Base-by-base conservation (phyloP, 805 yeast species). In the Komagataella pastoris region DNA sequence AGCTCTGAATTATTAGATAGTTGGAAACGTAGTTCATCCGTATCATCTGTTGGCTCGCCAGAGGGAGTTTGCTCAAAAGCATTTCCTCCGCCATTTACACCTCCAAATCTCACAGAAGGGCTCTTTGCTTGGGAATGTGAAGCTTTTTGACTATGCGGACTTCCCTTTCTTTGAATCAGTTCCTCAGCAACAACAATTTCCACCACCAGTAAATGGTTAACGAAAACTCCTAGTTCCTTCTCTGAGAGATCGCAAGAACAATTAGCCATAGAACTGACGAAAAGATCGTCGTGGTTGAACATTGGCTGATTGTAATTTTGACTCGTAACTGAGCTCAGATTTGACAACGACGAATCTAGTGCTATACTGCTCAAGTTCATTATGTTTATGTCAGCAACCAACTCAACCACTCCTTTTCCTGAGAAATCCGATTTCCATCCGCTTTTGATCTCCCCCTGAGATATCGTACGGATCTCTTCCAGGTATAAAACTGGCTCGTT, bases 151-250 rank as follows among this genome's bases (percentile, higher is more conserved):
- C 17, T 12, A 44, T 44, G 47, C 6, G 12, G 17, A 61, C 55
- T 2, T 63, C 54, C 56, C 51, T 63, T 55, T 30, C 40, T 8
- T 59, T 77, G 83, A 36, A 84, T 63, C 7, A 79, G 56, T 62
- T 93, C 99, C 66, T 93, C 99, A 2, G 97, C 97, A 46, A 93
- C 88, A n/a, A 91, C 86, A 50, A 89, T 79, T 65, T 93, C 99
- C 44, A 90, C 80, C 12, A 88, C 78, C 48, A 93, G 69, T 19
- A 80, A 74, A 63, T 93, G 99, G 48, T 75, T 71, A 2, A 89
- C 91, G 55, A 73, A 75, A 3, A 91, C 70, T 0, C 98, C 98
- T 46, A 83, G 66, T 7, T 80, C 80, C 0, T 90, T 85, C 63
- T 91, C 97, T 53, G 79, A 83, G 3, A 90, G 73, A 63, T 90